Evolutionary conservation across 805 yeast species (phyloP).

Genomic region (Komagataella kurtzmanii): DNA sequence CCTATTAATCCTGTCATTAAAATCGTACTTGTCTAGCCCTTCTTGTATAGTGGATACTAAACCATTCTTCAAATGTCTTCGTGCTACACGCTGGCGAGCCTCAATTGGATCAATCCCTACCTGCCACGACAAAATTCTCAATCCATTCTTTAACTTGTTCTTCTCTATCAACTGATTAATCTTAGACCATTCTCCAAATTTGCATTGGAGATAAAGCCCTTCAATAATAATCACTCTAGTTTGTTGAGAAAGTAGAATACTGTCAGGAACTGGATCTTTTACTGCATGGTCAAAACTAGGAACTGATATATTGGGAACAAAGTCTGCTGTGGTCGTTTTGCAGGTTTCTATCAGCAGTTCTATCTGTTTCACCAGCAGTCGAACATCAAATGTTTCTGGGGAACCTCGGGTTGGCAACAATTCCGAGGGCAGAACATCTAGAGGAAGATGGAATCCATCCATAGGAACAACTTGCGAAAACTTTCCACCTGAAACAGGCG

Average conservation of each 20-base stretch:
- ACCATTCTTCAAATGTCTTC: conserved; percentile 52
- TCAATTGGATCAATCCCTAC: conserved; percentile 28
- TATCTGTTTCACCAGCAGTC: conserved; percentile 23
- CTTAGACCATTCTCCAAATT: conserved; percentile 44
- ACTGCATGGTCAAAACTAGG: conserved; percentile 70
- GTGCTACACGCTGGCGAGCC: conserved; percentile 46
- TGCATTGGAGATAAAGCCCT: conserved; percentile 58
- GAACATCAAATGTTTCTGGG: conserved; percentile 72
- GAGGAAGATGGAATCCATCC: conserved; percentile 70
- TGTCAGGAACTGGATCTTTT: conserved; percentile 58
- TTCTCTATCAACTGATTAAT: conserved; percentile 23
- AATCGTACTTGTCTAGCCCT: conserved; percentile 36
- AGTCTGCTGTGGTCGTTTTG: conserved; percentile 9
- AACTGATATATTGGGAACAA: conserved; percentile 24
- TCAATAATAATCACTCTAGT: conserved; percentile 54
- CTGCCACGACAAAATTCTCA: conserved; percentile 28
- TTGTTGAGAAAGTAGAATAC: conserved; percentile 27
- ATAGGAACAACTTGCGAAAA: conserved; percentile 43
- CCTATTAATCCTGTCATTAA: conserved; percentile 60
- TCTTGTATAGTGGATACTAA: conserved; percentile 30
- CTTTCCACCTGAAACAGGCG: background rate
- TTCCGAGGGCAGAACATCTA: conserved; percentile 30
- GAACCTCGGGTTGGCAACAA: conserved; percentile 70
- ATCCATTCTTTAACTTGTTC: conserved; percentile 1
- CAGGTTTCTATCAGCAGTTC: conserved; percentile 15